phyloP scores from a whole-genome alignment of 495 filamentous ascomycete species.

The Hyphodiscus hymeniophilus region DNA sequence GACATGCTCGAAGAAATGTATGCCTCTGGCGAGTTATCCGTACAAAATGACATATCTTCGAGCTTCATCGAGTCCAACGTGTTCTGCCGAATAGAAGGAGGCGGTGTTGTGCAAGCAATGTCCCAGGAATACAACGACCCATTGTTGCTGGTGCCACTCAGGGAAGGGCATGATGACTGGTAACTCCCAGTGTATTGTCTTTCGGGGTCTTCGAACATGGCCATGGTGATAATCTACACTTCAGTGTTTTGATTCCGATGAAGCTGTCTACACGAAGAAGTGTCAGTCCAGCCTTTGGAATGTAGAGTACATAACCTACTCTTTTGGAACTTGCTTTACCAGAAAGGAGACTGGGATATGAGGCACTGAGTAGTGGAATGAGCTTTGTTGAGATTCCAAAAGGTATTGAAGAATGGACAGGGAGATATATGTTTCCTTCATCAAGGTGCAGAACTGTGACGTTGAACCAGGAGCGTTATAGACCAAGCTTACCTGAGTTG shows the following conservation, averaged over 20 bases:
- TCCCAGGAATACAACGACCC: neutral
- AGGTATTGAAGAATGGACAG: constrained; percentile 5
- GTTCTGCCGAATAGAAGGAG: neutral
- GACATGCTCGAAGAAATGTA: neutral
- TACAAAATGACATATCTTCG: neutral
- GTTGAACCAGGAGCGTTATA: neutral
- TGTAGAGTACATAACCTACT: neutral
- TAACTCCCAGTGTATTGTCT: neutral
- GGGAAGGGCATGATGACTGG: neutral
- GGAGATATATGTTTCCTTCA: constrained; percentile 5
- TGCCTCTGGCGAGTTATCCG: neutral
- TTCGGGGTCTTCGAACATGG: neutral
- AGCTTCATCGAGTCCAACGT: neutral
- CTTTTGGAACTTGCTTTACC: too few species aligned
- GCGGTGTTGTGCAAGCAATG: neutral
- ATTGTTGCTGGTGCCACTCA: neutral
- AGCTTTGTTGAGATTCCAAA: too few species aligned
- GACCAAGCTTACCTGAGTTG: constrained; percentile 8
- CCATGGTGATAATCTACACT: too few species aligned
- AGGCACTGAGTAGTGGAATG: too few species aligned
- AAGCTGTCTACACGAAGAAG: too few species aligned
- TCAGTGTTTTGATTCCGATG: too few species aligned
- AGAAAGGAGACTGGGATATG: too few species aligned
- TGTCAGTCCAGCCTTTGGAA: constrained; percentile 2
- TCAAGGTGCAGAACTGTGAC: neutral